Evolutionary conservation across 2,329 filamentous ascomycete species (phyloP).

Genomic region (Dothiorella sarmentorum): DNA sequence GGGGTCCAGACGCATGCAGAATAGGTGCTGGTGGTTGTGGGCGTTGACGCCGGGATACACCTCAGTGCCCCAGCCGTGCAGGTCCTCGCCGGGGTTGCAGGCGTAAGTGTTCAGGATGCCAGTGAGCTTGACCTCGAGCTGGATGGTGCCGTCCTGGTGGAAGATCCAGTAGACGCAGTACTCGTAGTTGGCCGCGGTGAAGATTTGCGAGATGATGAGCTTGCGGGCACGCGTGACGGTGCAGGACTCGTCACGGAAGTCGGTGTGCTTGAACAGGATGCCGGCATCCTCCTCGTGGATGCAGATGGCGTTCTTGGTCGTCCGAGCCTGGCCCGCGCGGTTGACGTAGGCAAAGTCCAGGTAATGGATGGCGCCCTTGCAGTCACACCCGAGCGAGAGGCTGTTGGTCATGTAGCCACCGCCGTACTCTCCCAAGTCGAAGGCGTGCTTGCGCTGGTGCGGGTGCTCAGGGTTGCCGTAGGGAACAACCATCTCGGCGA

Average conservation of each 20-base stretch:
- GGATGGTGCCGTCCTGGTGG: slow-evolving; percentile 87
- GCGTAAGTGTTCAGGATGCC: slow-evolving; percentile 90
- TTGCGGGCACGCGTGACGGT: slow-evolving; percentile 85
- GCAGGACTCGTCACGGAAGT: slow-evolving; percentile 85
- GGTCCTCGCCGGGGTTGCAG: slow-evolving; percentile 76
- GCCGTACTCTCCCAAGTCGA: slow-evolving; percentile 77
- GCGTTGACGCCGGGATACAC: slow-evolving; percentile 90
- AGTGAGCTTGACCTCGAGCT: slow-evolving; percentile 85
- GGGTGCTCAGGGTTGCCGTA: slow-evolving; percentile 79
- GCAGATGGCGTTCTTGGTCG: slow-evolving; percentile 91
- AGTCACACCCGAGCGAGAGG: slow-evolving; percentile 73
- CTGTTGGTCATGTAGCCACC: slow-evolving; percentile 82
- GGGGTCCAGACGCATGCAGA: slow-evolving; percentile 83
- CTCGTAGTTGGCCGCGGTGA: slow-evolving; percentile 95
- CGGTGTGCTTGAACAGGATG: slow-evolving; percentile 90
- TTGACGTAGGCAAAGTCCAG: slow-evolving; percentile 85
- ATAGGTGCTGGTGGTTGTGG: slow-evolving; percentile 94
- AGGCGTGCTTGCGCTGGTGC: slow-evolving; percentile 77
- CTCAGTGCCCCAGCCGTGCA: slow-evolving; percentile 83
- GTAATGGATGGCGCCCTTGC: slow-evolving; percentile 88
- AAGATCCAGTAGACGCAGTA: slow-evolving; percentile 88
- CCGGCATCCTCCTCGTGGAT: slow-evolving; percentile 92
- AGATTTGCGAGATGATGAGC: slow-evolving; percentile 84
- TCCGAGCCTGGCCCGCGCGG: slow-evolving; percentile 67
- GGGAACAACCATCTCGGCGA: slow-evolving; percentile 92